These are phyloP conservation scores for Russula vinacea DNA, from an alignment of 768 basidiomycete genomes.

Conservation along the genomic window DNA sequence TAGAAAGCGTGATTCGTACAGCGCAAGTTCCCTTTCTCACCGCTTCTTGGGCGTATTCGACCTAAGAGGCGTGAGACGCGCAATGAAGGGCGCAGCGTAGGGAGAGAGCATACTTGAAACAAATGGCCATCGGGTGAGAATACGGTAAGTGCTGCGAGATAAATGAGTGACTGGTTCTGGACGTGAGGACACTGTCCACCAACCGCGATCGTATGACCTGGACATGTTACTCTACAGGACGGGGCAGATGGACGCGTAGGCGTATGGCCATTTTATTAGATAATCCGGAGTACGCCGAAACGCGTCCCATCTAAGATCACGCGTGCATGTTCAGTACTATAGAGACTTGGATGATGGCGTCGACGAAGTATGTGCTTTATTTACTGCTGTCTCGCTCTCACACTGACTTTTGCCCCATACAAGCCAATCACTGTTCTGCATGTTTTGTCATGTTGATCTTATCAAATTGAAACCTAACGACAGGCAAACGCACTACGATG, in stretches of 20 bases:
- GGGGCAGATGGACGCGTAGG: slow-evolving; percentile 23
- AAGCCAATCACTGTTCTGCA: slow-evolving; percentile 41
- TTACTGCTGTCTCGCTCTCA: too few relatives aligned
- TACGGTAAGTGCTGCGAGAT: slow-evolving; percentile 78
- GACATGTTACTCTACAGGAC: slow-evolving; percentile 51
- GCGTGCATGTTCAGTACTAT: too few relatives aligned
- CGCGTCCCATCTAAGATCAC: not conserved
- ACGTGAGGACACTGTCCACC: slow-evolving; percentile 23
- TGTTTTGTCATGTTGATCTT: slow-evolving; percentile 49
- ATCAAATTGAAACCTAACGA: slow-evolving; percentile 37
- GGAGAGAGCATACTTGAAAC: slow-evolving; percentile 66
- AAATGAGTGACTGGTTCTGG: slow-evolving; percentile 10
- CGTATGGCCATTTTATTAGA: slow-evolving; percentile 24
- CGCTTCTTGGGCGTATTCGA: slow-evolving; percentile 98
- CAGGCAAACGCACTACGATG: slow-evolving; percentile 55
- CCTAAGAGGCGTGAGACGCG: slow-evolving; percentile 50
- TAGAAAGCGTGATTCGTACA: slow-evolving; percentile 46
- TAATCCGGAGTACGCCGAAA: slow-evolving; percentile 26
- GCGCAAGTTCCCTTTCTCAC: slow-evolving; percentile 97
- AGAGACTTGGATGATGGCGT: too few relatives aligned
- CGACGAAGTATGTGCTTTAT: not conserved
- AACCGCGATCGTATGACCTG: slow-evolving; percentile 97
- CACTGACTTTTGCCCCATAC: slow-evolving; percentile 25
- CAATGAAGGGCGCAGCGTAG: not conserved
- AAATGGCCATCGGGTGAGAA: slow-evolving; percentile 99